These are phyloP conservation scores for Euphorbia celastroides DNA, from an alignment of 441 rosid species.

Conservation along the genomic window DNA sequence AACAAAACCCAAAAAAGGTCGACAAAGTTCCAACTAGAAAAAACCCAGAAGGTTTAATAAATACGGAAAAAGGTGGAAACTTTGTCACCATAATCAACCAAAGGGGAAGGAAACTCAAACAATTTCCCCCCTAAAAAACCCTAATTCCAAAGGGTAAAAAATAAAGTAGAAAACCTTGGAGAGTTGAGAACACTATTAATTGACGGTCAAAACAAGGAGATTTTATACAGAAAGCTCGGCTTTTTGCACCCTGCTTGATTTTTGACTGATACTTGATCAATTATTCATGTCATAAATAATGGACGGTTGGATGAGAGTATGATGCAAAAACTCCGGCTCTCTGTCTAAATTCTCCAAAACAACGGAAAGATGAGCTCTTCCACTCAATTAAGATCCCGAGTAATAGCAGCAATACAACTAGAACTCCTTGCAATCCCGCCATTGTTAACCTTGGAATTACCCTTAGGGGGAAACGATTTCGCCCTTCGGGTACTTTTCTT, in stretches of 20 bases:
- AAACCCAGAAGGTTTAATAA: background rate
- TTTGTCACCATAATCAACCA: background rate
- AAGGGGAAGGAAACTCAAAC: background rate
- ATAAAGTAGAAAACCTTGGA: background rate
- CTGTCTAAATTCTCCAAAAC: too few relatives aligned
- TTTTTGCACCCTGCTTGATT: too few relatives aligned
- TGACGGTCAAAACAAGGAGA: background rate
- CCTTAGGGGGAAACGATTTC: slow-evolving; percentile 47
- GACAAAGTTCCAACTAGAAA: background rate
- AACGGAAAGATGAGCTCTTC: background rate
- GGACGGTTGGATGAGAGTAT: too few relatives aligned
- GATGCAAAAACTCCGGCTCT: too few relatives aligned
- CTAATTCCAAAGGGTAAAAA: background rate
- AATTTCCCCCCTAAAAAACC: background rate
- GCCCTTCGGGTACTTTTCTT: slow-evolving; percentile 47
- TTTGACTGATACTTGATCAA: too few relatives aligned
- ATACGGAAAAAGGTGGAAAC: background rate
- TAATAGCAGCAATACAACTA: slow-evolving; percentile 82
- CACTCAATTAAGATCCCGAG: slow-evolving; percentile 34
- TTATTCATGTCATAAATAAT: too few relatives aligned
- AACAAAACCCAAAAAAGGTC: background rate
- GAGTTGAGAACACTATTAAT: background rate
- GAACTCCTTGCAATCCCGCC: slow-evolving; percentile 72
- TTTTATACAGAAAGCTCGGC: too few relatives aligned
- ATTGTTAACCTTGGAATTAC: slow-evolving; percentile 30